Evolutionary conservation across 2,329 filamentous ascomycete species (phyloP).

Genomic region (Phaeosphaeriaceae sp.): DNA sequence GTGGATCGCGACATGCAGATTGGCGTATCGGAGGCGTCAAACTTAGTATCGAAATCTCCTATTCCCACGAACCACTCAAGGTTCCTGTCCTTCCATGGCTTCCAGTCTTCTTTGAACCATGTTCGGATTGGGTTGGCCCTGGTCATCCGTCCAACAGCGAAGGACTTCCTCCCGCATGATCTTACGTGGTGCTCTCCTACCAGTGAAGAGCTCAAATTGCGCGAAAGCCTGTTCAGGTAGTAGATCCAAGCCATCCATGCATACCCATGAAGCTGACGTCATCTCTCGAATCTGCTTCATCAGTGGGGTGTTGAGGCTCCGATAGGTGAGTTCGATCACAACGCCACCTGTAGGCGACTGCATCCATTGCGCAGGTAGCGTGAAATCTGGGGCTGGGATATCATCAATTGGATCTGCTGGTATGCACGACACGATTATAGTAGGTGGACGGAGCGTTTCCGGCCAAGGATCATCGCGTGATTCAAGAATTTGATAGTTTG

Average conservation of each 20-base stretch:
- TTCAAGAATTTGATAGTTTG: constrained; percentile 63
- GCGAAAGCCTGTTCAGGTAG: constrained; percentile 80
- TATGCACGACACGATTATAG: constrained; percentile 77
- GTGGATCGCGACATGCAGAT: background rate
- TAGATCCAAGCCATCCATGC: constrained; percentile 77
- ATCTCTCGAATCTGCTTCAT: constrained; percentile 69
- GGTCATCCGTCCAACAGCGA: constrained; percentile 37
- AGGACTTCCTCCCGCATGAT: constrained; percentile 73
- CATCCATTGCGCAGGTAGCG: constrained; percentile 73
- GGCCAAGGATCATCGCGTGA: constrained; percentile 70
- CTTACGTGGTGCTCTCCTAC: constrained; percentile 71
- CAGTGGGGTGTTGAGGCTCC: constrained; percentile 73
- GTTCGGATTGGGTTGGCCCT: constrained; percentile 29
- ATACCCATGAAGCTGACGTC: constrained; percentile 72
- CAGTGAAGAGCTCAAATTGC: constrained; percentile 82
- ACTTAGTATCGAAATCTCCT: background rate
- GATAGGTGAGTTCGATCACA: constrained; percentile 75
- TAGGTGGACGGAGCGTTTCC: constrained; percentile 65
- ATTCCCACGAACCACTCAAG: constrained; percentile 16
- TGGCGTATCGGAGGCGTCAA: background rate
- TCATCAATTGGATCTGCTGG: constrained; percentile 71
- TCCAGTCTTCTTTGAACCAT: constrained; percentile 39
- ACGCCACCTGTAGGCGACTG: constrained; percentile 78
- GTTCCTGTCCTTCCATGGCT: constrained; percentile 38
- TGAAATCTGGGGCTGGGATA: constrained; percentile 71